phyloP scores from a whole-genome alignment of 2,329 filamentous ascomycete species.

The Thielaviopsis cerberus region DNA sequence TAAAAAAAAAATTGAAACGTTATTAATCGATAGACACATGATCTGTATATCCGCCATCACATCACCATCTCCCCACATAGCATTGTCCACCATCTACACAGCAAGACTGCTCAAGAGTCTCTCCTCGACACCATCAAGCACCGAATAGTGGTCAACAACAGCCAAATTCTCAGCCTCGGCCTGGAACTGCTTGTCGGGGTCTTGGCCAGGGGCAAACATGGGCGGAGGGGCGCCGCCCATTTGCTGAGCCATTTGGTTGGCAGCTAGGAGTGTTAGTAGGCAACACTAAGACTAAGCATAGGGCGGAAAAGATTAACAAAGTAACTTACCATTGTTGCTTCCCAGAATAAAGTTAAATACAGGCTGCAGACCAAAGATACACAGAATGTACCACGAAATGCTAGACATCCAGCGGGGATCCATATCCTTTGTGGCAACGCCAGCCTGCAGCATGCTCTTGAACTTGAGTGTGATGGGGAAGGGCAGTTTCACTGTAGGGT shows the following conservation, averaged over 20 bases:
- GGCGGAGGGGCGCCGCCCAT: constrained; percentile 60
- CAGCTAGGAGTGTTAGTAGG: constrained; percentile 34
- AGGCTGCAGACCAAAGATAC: constrained; percentile 86
- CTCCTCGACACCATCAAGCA: constrained; percentile 74
- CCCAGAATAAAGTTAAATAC: constrained; percentile 95
- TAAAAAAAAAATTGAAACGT: background rate
- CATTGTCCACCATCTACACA: constrained; percentile 1
- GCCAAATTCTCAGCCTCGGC: constrained; percentile 89
- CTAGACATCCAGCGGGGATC: constrained; percentile 98
- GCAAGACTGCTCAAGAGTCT: constrained; percentile 38
- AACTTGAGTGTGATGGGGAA: constrained; percentile 97
- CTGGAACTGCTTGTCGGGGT: constrained; percentile 87
- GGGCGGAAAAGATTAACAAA: constrained; percentile 11
- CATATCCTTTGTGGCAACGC: constrained; percentile 85
- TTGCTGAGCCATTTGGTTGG: constrained; percentile 79
- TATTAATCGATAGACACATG: background rate
- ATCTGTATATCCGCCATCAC: background rate
- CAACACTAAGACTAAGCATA: too few species aligned
- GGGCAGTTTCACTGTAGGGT: constrained; percentile 61
- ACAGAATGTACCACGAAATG: constrained; percentile 97
- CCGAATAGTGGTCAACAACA: constrained; percentile 83
- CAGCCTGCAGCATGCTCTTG: constrained; percentile 97
- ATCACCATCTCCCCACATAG: background rate
- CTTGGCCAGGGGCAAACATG: constrained; percentile 80
- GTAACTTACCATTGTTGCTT: constrained; percentile 69